Evolutionary conservation across 441 rosid species (phyloP), one percentile per base, ranked within the genome.

Genomic region (Manihot esculenta): DNA sequence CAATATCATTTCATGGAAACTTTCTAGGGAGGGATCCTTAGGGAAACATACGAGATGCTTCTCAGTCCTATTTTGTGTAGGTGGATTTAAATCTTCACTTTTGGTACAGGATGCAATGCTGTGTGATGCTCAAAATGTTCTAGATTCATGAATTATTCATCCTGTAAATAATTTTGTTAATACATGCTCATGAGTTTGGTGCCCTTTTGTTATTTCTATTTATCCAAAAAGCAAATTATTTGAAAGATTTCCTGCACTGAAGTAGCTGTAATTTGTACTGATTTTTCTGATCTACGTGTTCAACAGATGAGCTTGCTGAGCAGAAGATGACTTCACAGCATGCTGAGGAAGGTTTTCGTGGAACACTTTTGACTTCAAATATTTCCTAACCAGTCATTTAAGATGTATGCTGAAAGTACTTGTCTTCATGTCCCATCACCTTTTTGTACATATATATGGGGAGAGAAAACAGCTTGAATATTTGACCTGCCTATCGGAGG

Each of bases 321-420:
- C 86, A 83, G 81, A 91, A 87, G 78, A 71, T 81, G 74, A 85
- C 84, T 69, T 73, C 79, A 62, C 85, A 83, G 64, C 86, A 80
- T 79, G 74, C 85, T 7, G 97, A 95, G 80, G 96, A 80, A 81
- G 99, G 99, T 42, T 95, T 95, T 75, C 88, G 92, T 18, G 97
- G 99, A 56, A 91, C 99, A 38, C 86, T 94, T 62, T 75, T 94
- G 87, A 82, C 94, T 14, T 80, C 89, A 73, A 83, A 85, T 79
- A 80, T 84, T 76, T 77, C 93, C 65, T 88, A 92, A 49, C 82
- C 86, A 81, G 92, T 85, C 77, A 88, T 79, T 62, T 88, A 81
- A 76, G 78, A 73, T 64, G 69, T 55, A 50, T 76, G 64, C 47
- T 67, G 77, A 3, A 47, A 51, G 23, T 54, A 65, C 47, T 64